Evolutionary conservation across 2,329 filamentous ascomycete species (phyloP).

Genomic region (Phialophora macrospora): DNA sequence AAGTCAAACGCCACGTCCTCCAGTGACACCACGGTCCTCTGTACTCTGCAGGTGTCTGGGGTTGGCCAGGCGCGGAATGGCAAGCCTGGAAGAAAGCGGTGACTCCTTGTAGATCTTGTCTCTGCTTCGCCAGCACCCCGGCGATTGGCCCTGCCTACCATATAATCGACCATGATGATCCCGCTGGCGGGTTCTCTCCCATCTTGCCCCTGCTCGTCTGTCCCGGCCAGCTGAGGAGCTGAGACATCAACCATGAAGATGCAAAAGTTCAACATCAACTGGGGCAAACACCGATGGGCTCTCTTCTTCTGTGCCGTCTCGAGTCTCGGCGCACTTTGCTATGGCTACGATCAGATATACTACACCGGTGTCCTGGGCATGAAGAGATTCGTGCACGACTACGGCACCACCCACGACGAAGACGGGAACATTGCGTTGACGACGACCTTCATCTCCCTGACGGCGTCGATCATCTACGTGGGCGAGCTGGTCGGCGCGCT

Average conservation of each 20-base stretch:
- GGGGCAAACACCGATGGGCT: constrained; percentile 37
- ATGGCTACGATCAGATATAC: constrained; percentile 44
- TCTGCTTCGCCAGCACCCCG: not conserved
- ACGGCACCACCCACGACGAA: constrained; percentile 34
- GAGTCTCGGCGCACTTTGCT: constrained; percentile 42
- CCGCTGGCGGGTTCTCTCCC: not conserved
- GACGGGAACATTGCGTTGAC: constrained; percentile 37
- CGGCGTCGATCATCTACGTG: constrained; percentile 49
- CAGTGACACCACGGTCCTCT: not conserved
- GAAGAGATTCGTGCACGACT: constrained; percentile 40
- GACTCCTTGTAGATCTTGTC: not conserved
- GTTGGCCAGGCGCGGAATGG: not conserved
- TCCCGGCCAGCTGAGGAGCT: not conserved
- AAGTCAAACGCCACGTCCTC: not conserved
- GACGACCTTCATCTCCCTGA: constrained; percentile 43
- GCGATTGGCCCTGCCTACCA: not conserved
- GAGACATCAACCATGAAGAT: constrained; percentile 10
- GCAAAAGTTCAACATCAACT: constrained; percentile 20
- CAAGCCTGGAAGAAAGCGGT: not conserved
- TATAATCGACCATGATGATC: not conserved
- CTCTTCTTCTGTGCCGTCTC: constrained; percentile 41
- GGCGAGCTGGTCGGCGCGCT: constrained; percentile 49
- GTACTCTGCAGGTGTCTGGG: not conserved
- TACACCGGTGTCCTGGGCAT: constrained; percentile 43
- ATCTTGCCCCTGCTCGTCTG: not conserved